A percentile compares a stretch with the other conserved stretches of the same genome.
These are phyloP conservation scores for Solanum gandarillasii DNA, from an alignment of 257 asterid species.

Conservation along the genomic window DNA sequence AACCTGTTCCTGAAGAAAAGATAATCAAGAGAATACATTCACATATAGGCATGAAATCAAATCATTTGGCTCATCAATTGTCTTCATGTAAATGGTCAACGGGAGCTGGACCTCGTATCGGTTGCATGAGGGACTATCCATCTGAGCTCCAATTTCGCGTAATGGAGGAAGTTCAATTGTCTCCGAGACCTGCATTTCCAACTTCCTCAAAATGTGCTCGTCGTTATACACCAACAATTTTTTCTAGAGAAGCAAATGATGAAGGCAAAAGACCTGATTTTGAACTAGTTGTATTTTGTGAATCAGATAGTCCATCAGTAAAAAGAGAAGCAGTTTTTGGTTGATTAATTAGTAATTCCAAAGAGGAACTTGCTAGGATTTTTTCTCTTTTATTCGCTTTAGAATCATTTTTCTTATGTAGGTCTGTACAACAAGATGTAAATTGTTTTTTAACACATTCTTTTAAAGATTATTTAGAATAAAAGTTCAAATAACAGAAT, in stretches of 20 bases:
- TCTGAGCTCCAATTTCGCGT: constrained; percentile 60
- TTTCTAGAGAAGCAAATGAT: neutral
- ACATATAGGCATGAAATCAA: constrained; percentile 54
- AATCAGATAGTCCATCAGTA: neutral
- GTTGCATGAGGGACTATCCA: constrained; percentile 85
- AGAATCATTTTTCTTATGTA: neutral
- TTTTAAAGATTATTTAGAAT: neutral
- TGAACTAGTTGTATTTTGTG: neutral
- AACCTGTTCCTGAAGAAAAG: constrained; percentile 46
- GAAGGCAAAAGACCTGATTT: neutral
- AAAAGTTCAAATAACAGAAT: neutral
- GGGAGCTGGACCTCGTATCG: constrained; percentile 90
- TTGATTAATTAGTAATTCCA: neutral
- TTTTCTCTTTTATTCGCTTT: neutral
- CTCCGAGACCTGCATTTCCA: constrained; percentile 37
- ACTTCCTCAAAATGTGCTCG: constrained; percentile 23
- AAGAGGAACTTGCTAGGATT: neutral
- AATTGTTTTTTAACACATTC: neutral
- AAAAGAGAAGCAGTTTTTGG: neutral
- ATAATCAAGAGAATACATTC: constrained; percentile 56
- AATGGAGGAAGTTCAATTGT: constrained; percentile 53
- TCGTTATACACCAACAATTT: neutral
- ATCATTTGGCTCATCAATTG: constrained; percentile 59
- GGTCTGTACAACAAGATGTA: neutral
- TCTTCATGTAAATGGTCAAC: constrained; percentile 70